Conservation (phyloP, 306 rosid genomes). For the Biancaea sappan region DNA sequence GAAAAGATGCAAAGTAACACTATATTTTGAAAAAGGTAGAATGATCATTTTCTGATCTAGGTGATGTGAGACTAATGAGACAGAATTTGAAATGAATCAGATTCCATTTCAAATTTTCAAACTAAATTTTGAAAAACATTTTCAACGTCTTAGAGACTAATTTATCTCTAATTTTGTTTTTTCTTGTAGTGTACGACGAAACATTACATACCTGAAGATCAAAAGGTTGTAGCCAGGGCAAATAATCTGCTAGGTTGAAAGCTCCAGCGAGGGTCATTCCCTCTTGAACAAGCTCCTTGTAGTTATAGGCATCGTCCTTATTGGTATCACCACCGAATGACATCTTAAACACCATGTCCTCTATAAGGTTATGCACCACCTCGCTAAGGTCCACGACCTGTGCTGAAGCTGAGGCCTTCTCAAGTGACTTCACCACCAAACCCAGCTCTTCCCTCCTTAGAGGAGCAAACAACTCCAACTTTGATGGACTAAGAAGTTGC, state of each 20-base stretch:
- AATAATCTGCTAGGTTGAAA: slow-evolving; percentile 32
- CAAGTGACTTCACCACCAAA: slow-evolving; percentile 3
- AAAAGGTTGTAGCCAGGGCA: slow-evolving; percentile 21
- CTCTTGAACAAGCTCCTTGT: slow-evolving; percentile 23
- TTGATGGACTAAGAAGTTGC: slow-evolving; percentile 11
- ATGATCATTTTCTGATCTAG: too few species aligned
- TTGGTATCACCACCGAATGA: neutral
- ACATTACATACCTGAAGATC: slow-evolving; percentile 35
- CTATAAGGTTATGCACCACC: neutral
- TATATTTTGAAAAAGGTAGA: too few species aligned
- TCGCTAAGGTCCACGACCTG: slow-evolving; percentile 31
- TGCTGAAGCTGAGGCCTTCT: neutral
- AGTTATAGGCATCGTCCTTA: neutral
- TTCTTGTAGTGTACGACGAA: too few species aligned
- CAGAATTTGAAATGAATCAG: too few species aligned
- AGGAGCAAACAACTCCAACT: neutral
- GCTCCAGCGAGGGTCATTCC: neutral
- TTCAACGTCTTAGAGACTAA: too few species aligned
- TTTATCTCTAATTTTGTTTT: too few species aligned
- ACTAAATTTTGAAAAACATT: too few species aligned
- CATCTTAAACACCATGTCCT: neutral
- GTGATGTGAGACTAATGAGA: too few species aligned
- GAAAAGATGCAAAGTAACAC: too few species aligned
- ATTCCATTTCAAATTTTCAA: too few species aligned
- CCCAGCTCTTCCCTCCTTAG: neutral